A percentile compares a stretch with the other conserved stretches of the same genome.
phyloP scores from a whole-genome alignment of 2,329 filamentous ascomycete species.

The Cordyceps militaris region DNA sequence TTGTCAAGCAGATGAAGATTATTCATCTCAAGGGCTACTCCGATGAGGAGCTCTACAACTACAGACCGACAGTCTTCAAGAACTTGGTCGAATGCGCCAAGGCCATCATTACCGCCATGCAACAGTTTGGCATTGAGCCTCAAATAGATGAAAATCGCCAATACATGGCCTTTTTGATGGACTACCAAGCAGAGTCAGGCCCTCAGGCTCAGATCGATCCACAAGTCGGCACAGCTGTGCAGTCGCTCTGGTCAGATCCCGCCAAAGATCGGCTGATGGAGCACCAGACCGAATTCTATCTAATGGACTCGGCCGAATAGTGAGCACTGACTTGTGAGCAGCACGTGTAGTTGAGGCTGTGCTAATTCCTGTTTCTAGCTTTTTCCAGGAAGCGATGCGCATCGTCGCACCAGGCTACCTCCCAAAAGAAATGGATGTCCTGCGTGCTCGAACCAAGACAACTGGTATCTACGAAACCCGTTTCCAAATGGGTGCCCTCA shows the following conservation, averaged over 20 bases:
- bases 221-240: slow-evolving; percentile 74
- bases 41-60: slow-evolving; percentile 85
- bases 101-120: slow-evolving; percentile 83
- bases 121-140: slow-evolving; percentile 81
- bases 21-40: slow-evolving; percentile 98
- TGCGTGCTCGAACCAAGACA: slow-evolving; percentile 93
- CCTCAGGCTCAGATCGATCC: slow-evolving; percentile 78
- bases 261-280: slow-evolving; percentile 78
- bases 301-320: slow-evolving; percentile 99
- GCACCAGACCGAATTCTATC: slow-evolving; percentile 93
- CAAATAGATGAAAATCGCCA: slow-evolving; percentile 63
- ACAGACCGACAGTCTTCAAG: slow-evolving; percentile 95
- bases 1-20: slow-evolving; percentile 99
- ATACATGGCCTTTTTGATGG: slow-evolving; percentile 70
- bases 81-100: slow-evolving; percentile 97
- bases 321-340: slow-evolving; percentile 41
- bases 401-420: slow-evolving; percentile 83
- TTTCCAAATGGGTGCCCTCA: slow-evolving; percentile 97
- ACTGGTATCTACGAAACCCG: slow-evolving; percentile 98
- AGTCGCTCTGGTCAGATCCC: slow-evolving; percentile 84
- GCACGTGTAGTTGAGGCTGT: background rate
- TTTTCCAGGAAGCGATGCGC: slow-evolving; percentile 86
- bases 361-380: slow-evolving; percentile 47
- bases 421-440: slow-evolving; percentile 88
- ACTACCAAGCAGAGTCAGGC: slow-evolving; percentile 86